These are phyloP conservation scores for Rhizopus arrhizus DNA, from an alignment of 371 early-diverging fungal species.

Conservation along the genomic window DNA sequence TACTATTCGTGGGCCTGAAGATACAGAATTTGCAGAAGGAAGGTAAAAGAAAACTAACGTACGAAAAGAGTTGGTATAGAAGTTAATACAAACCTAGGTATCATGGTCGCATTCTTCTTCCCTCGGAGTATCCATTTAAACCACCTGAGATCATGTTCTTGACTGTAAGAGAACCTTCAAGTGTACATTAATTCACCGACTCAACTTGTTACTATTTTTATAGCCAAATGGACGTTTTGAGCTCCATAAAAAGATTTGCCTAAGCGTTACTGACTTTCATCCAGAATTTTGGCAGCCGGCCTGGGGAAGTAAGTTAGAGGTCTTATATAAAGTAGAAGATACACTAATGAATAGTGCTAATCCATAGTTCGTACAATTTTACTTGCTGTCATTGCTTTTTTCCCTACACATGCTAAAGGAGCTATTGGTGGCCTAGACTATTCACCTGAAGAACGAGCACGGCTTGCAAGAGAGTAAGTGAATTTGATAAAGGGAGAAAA, in stretches of 20 bases:
- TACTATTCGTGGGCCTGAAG: slow-evolving; percentile 86
- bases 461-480: slow-evolving; percentile 63
- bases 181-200: not conserved
- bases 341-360: not conserved
- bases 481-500: not conserved
- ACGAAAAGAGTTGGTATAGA: slow-evolving; percentile 3
- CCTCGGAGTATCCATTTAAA: slow-evolving; percentile 92
- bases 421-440: slow-evolving; percentile 87
- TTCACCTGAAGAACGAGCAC: slow-evolving; percentile 65
- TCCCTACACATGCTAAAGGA: slow-evolving; percentile 74
- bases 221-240: slow-evolving; percentile 91
- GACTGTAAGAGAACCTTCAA: slow-evolving; percentile 59
- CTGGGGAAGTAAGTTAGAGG: slow-evolving; percentile 72
- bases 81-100: slow-evolving; percentile 44
- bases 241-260: slow-evolving; percentile 87
- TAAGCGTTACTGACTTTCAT: slow-evolving; percentile 91
- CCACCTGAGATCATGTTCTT: slow-evolving; percentile 90
- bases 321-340: not conserved
- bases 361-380: slow-evolving; percentile 78
- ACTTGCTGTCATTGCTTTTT: slow-evolving; percentile 80
- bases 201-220: not conserved
- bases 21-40: slow-evolving; percentile 87
- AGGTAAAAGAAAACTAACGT: slow-evolving; percentile 40
- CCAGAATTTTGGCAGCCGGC: slow-evolving; percentile 95
- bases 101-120: slow-evolving; percentile 78